phyloP scores from a whole-genome alignment of 202 grass and related monocot genomes.

The Saccharum hybrid region DNA sequence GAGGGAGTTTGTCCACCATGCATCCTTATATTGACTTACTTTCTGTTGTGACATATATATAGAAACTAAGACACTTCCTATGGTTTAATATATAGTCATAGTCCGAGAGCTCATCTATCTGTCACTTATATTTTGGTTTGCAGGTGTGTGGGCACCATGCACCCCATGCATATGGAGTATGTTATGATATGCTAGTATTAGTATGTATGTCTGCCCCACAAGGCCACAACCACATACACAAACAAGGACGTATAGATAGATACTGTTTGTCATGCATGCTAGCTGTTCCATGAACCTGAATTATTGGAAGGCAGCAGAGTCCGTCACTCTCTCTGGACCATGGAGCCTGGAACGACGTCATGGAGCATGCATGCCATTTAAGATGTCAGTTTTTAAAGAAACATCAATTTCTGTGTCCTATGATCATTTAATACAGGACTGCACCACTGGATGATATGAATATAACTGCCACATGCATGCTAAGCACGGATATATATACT shows the following conservation, averaged over 20 bases:
- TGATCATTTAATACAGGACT: constrained; percentile 51
- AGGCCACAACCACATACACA: too few species aligned
- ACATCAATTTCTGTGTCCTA: constrained; percentile 55
- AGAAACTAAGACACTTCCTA: too few species aligned
- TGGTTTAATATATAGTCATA: too few species aligned
- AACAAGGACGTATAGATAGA: not conserved
- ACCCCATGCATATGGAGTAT: too few species aligned
- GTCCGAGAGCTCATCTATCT: too few species aligned
- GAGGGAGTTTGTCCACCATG: not conserved
- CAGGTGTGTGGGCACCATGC: too few species aligned
- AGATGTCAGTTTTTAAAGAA: constrained; percentile 48
- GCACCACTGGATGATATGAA: not conserved
- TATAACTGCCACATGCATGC: constrained; percentile 6
- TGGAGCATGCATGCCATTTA: constrained; percentile 51
- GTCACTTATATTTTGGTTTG: too few species aligned
- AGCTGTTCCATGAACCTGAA: constrained; percentile 22
- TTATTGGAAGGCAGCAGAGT: constrained; percentile 49
- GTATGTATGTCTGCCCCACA: too few species aligned
- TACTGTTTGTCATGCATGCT: constrained; percentile 19
- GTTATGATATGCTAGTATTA: too few species aligned
- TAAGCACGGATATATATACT: not conserved
- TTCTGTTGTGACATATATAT: too few species aligned
- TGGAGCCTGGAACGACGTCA: constrained; percentile 36
- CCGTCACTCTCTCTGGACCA: constrained; percentile 41
- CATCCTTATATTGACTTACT: too few species aligned